Conservation (phyloP, 495 filamentous ascomycete species). For the Aspergillus nidulans region DNA sequence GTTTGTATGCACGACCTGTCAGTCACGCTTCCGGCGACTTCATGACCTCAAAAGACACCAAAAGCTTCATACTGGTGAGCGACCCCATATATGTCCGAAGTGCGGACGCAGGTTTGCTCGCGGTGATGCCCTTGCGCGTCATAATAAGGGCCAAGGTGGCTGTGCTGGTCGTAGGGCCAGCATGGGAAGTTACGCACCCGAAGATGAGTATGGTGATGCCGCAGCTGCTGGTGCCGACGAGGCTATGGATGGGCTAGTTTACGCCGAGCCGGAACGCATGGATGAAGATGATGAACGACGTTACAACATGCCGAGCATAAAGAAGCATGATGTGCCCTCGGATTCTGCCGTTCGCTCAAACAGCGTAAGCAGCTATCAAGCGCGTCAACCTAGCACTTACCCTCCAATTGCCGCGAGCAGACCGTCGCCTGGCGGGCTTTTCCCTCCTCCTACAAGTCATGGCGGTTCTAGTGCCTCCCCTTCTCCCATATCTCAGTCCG, state of each 20-base stretch:
- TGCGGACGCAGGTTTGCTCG: slow-evolving; percentile 93
- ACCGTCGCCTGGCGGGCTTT: slow-evolving; percentile 49
- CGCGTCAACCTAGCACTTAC: slow-evolving; percentile 68
- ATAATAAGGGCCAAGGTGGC: slow-evolving; percentile 93
- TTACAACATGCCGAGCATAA: slow-evolving; percentile 67
- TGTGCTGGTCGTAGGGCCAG: slow-evolving; percentile 88
- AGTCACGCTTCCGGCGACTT: slow-evolving; percentile 82
- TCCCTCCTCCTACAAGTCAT: slow-evolving; percentile 53
- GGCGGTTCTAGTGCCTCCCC: slow-evolving; percentile 47
- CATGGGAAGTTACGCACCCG: slow-evolving; percentile 77
- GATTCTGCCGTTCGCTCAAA: slow-evolving; percentile 37
- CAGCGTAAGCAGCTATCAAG: slow-evolving; percentile 51
- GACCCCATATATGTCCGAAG: slow-evolving; percentile 89
- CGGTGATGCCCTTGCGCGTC: slow-evolving; percentile 88
- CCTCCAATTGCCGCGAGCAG: slow-evolving; percentile 60
- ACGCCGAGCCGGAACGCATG: slow-evolving; percentile 55
- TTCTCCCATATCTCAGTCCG: slow-evolving; percentile 51
- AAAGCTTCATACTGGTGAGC: slow-evolving; percentile 94
- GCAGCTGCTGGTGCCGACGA: slow-evolving; percentile 53
- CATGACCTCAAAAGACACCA: slow-evolving; percentile 96
- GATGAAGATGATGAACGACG: slow-evolving; percentile 62
- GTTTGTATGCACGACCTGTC: slow-evolving; percentile 83
- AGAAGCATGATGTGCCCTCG: slow-evolving; percentile 55
- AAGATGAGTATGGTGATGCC: slow-evolving; percentile 66
- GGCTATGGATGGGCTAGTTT: slow-evolving; percentile 72